Percentiles rank a stretch among this genome's conserved stretches.
phyloP scores from a whole-genome alignment of 129 eudicot genomes.

The Arctium minus region DNA sequence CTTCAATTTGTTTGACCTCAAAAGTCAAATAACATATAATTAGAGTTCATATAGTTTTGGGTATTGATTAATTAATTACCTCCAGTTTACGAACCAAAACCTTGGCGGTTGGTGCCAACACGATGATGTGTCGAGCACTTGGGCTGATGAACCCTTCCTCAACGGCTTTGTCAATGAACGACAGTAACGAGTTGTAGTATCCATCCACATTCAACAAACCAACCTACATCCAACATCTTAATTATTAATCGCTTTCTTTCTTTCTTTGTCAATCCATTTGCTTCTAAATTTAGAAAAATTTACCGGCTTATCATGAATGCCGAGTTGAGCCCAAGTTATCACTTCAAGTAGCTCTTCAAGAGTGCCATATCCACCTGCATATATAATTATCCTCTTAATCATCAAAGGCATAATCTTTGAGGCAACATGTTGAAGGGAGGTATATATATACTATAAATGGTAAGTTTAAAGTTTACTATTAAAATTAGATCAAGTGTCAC shows the following conservation, averaged over 20 bases:
- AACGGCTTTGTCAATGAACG: slow-evolving; percentile 51
- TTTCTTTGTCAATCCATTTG: background rate
- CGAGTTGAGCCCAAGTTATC: slow-evolving; percentile 60
- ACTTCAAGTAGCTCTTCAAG: slow-evolving; percentile 64
- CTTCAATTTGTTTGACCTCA: slow-evolving; percentile 5
- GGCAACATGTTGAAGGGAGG: background rate
- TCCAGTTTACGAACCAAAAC: slow-evolving; percentile 44
- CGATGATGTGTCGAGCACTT: slow-evolving; percentile 46
- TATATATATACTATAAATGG: background rate
- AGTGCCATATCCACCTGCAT: slow-evolving; percentile 60
- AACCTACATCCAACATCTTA: slow-evolving; percentile 31
- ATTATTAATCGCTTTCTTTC: background rate
- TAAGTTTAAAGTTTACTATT: background rate
- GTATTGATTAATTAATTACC: slow-evolving; percentile 14
- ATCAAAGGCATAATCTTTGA: slow-evolving; percentile 14
- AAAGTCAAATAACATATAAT: background rate
- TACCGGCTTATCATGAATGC: slow-evolving; percentile 64
- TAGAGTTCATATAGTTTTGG: background rate
- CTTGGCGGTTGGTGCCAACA: slow-evolving; percentile 49
- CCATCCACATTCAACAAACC: slow-evolving; percentile 61
- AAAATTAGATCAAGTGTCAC: background rate
- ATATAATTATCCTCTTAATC: no score
- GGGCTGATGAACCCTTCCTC: slow-evolving; percentile 61
- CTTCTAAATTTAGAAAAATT: background rate
- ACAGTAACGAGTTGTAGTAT: slow-evolving; percentile 45